Evolutionary conservation across 805 yeast species (phyloP).

Genomic region (Zygoascus ofunaensis): DNA sequence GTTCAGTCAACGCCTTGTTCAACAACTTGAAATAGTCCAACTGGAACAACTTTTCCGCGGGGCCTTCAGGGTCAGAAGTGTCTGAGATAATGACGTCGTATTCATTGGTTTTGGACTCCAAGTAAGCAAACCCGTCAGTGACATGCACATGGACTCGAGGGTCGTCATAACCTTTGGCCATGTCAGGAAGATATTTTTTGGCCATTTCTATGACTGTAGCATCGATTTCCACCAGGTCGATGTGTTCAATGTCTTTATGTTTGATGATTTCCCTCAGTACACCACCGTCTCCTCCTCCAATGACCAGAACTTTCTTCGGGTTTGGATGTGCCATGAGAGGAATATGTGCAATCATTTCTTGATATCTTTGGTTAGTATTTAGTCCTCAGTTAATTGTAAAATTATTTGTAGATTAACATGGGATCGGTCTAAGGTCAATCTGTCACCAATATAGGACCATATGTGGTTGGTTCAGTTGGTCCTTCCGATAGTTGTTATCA

Average conservation of each 20-base stretch:
- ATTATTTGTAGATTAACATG: neutral
- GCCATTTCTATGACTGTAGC: conserved; percentile 84
- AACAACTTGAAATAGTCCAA: conserved; percentile 81
- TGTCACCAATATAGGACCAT: too few species aligned
- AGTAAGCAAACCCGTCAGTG: conserved; percentile 96
- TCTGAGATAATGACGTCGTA: conserved; percentile 96
- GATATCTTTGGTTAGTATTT: conserved; percentile 55
- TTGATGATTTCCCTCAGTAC: conserved; percentile 90
- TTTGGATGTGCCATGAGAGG: conserved; percentile 89
- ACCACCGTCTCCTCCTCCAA: conserved; percentile 99
- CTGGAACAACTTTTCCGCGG: conserved; percentile 90
- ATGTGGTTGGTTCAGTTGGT: too few species aligned
- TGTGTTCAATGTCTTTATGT: conserved; percentile 70
- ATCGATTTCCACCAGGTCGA: conserved; percentile 89
- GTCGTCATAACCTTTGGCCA: conserved; percentile 76
- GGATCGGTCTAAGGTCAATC: neutral
- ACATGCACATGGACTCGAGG: conserved; percentile 86
- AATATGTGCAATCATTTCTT: conserved; percentile 95
- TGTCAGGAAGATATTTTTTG: conserved; percentile 77
- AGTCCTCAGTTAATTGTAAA: too few species aligned
- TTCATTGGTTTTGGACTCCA: conserved; percentile 71
- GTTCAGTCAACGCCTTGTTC: conserved; percentile 77
- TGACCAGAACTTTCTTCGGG: conserved; percentile 87
- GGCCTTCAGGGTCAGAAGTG: conserved; percentile 98
- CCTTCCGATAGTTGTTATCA: neutral